Percentiles rank a stretch among this genome's conserved stretches.
Evolutionary conservation across 1,284 basidiomycete species (phyloP).

Genomic region (Malassezia globosa): DNA sequence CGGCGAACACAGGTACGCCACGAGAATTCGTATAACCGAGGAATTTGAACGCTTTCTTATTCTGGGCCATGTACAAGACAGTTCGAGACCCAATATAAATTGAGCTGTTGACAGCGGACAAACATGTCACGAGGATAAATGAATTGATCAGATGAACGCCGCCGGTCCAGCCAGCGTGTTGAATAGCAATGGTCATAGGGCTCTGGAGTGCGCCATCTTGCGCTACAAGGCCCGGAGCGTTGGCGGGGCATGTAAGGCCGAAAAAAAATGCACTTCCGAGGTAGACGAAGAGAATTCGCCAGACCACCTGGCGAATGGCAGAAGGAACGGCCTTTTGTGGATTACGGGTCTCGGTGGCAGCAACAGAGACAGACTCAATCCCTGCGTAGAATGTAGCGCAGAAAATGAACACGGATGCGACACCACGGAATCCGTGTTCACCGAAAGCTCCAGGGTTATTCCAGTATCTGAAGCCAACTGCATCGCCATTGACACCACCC

Average conservation of each 20-base stretch:
- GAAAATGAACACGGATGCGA: conserved; percentile 57
- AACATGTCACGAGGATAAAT: conserved; percentile 27
- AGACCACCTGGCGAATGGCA: conserved; percentile 55
- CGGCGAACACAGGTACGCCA: conserved; percentile 25
- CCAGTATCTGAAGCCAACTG: conserved; percentile 34
- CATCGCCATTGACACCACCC: conserved; percentile 21
- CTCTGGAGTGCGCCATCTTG: conserved; percentile 20
- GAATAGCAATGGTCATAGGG: conserved; percentile 29
- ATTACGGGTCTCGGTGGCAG: conserved; percentile 29
- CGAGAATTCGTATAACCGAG: conserved; percentile 19
- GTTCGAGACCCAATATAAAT: conserved; percentile 33
- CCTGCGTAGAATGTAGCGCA: conserved; percentile 55
- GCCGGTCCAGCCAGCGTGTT: conserved; percentile 21
- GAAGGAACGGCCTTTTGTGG: conserved; percentile 24
- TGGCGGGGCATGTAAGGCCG: conserved; percentile 22
- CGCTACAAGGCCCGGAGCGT: conserved; percentile 21
- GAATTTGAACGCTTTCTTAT: conserved; percentile 23
- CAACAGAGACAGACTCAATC: conserved; percentile 55
- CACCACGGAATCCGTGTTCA: conserved; percentile 34
- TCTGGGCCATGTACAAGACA: conserved; percentile 22
- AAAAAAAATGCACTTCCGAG: conserved; percentile 30
- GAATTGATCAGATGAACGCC: conserved; percentile 27
- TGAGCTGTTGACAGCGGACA: conserved; percentile 27
- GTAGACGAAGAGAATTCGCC: conserved; percentile 64
- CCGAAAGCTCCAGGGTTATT: conserved; percentile 48